These are phyloP conservation scores for Alternaria sp. DNA, from an alignment of 2,329 filamentous ascomycete species.

Conservation along the genomic window DNA sequence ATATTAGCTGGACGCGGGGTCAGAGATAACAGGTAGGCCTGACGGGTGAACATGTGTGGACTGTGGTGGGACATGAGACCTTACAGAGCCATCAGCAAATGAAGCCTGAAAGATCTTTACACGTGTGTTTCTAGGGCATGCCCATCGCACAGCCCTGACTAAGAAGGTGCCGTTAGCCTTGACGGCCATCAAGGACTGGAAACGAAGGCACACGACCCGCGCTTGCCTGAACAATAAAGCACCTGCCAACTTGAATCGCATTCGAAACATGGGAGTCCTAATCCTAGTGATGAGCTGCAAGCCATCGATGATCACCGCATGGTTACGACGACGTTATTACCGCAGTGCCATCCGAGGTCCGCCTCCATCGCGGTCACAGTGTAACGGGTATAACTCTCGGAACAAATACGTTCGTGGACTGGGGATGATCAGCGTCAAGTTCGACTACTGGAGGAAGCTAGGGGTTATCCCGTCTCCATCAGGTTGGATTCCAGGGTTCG, in stretches of 20 bases:
- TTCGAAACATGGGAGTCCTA: conserved; percentile 16
- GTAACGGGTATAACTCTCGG: background rate
- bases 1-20: conserved; percentile 27
- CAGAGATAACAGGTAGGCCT: conserved; percentile 3
- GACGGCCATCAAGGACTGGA: background rate
- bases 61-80: background rate
- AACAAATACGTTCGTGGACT: conserved; percentile 11
- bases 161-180: background rate
- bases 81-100: background rate
- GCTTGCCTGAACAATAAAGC: conserved; percentile 6
- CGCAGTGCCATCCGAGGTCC: conserved; percentile 8
- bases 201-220: background rate
- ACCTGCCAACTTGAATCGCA: conserved; percentile 14
- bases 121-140: background rate
- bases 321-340: conserved; percentile 9
- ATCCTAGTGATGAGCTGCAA: conserved; percentile 20
- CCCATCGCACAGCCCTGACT: background rate
- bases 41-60: conserved; percentile 7
- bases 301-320: conserved; percentile 18
- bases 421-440: conserved; percentile 18
- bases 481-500: conserved; percentile 17
- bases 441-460: conserved; percentile 10
- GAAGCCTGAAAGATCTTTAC: background rate
- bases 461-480: conserved; percentile 13
- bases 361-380: background rate